phyloP scores from a whole-genome alignment of 345 rosid species.

The Erucastrum elatum region DNA sequence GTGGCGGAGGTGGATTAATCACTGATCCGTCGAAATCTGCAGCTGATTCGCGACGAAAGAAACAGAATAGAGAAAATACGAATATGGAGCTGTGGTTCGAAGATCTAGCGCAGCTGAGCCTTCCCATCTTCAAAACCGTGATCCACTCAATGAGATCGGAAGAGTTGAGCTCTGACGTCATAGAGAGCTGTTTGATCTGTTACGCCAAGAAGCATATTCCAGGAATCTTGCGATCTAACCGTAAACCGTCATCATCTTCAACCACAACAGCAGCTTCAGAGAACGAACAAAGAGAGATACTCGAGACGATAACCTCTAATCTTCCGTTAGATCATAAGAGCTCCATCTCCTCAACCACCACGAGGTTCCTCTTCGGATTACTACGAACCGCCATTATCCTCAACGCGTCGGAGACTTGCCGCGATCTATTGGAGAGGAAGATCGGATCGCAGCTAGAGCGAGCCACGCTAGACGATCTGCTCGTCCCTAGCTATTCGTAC shows the following conservation, averaged over 20 bases:
- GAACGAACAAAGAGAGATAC: constrained; percentile 71
- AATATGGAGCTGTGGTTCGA: constrained; percentile 68
- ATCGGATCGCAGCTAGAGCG: constrained; percentile 79
- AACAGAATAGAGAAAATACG: constrained; percentile 41
- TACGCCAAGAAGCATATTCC: constrained; percentile 84
- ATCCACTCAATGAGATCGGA: constrained; percentile 58
- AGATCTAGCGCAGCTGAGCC: constrained; percentile 58
- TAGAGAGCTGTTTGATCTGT: constrained; percentile 77
- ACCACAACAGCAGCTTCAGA: constrained; percentile 45
- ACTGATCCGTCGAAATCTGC: constrained; percentile 43
- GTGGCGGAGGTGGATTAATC: background rate
- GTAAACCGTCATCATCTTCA: constrained; percentile 42
- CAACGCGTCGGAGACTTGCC: constrained; percentile 68
- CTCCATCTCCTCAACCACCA: constrained; percentile 54
- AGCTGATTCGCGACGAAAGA: constrained; percentile 54
- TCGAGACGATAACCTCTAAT: constrained; percentile 63
- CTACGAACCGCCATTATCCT: constrained; percentile 79
- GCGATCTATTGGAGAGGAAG: constrained; percentile 66
- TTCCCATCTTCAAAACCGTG: constrained; percentile 58
- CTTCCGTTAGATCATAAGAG: constrained; percentile 62
- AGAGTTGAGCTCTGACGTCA: constrained; percentile 59
- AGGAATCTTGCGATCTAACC: constrained; percentile 63
- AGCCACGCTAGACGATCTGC: constrained; percentile 84
- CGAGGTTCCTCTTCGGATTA: constrained; percentile 70
- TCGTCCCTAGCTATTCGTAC: constrained; percentile 94